Percentiles rank a stretch among this genome's conserved stretches.
These are phyloP conservation scores for Fraxinus sp. DNA, from an alignment of 305 asterid species.

Conservation along the genomic window DNA sequence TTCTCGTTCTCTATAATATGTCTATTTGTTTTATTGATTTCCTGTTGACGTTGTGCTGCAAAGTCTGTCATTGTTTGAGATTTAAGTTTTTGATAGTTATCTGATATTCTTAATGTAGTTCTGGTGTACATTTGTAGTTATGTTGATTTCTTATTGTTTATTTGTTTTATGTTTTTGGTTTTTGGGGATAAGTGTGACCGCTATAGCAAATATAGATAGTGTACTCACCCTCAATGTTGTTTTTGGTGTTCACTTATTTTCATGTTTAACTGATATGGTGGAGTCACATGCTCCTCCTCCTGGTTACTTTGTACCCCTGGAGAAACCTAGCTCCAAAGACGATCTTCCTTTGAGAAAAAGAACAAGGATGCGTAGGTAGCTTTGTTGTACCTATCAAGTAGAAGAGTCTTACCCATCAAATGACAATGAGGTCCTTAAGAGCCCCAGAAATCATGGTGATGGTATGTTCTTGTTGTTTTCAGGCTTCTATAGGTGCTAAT, in stretches of 20 bases:
- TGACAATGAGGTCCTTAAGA: conserved; percentile 75
- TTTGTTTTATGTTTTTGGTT: background rate
- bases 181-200: background rate
- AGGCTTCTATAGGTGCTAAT: conserved; percentile 4
- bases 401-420: conserved; percentile 73
- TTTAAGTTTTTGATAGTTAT: no score
- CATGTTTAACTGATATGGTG: conserved; percentile 21
- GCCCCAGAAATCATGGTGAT: conserved; percentile 64
- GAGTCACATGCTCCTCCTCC: conserved; percentile 83
- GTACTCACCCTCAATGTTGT: conserved; percentile 6
- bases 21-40: no score
- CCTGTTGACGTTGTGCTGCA: no score
- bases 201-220: background rate
- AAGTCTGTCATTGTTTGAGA: no score
- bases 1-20: no score
- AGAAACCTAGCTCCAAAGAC: conserved; percentile 53
- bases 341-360: conserved; percentile 59
- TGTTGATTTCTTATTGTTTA: no score
- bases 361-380: conserved; percentile 92
- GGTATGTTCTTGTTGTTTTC: conserved; percentile 41
- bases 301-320: conserved; percentile 64
- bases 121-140: no score
- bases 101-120: no score
- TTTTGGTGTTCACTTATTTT: background rate
- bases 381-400: conserved; percentile 79